Evolutionary conservation across 2,329 filamentous ascomycete species (phyloP), one percentile per base, ranked within the genome.

Genomic region (Pseudogymnoascus sp.): DNA sequence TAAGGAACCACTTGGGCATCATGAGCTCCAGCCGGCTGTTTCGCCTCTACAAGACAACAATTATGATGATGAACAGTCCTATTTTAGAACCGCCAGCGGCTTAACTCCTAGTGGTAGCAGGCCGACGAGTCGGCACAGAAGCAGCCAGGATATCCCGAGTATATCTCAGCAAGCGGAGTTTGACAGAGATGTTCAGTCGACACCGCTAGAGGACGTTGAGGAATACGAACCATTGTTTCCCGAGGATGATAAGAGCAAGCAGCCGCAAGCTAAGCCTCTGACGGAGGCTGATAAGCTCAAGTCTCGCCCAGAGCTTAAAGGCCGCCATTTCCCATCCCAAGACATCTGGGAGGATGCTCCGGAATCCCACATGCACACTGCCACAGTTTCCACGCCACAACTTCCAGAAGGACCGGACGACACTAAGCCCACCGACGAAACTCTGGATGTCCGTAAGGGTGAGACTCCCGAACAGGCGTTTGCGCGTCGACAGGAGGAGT

Each of bases 291-390:
- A 85, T 63, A 81, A 81, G 66, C 78, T 85, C 67, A 85, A 84
- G 73, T 76, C 74, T 62, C 77, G 79, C 38, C 77, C 80, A 4
- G 78, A 81, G 39, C 65, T 78, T 62, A 80, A 84, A 66, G 77
- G 81, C 64, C 84, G 85, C 66, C 88, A 88, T 65, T 99, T 99
- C 75, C 94, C 94, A 1, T 97, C 92, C 74, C 89, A 92, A 73
- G 94, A 99, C 73, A 85, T 97, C 41, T 99, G 94, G 94, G 94
- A 99, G 77, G 95, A 99, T 73, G 88, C 91, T 0, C 94, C 95
- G 3, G 89, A 87, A 71, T 96, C 92, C 75, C 80, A 91, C 60
- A 86, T 94, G 70, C 85, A 83, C 70, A 87, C 84, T 35, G 87
- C 92, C 2, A 92, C 90, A 64, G 93, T 97, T 6, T 90, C 88